phyloP scores from a whole-genome alignment of 192 early-diverging fungal genomes.

The Umbelopsis ramanniana region DNA sequence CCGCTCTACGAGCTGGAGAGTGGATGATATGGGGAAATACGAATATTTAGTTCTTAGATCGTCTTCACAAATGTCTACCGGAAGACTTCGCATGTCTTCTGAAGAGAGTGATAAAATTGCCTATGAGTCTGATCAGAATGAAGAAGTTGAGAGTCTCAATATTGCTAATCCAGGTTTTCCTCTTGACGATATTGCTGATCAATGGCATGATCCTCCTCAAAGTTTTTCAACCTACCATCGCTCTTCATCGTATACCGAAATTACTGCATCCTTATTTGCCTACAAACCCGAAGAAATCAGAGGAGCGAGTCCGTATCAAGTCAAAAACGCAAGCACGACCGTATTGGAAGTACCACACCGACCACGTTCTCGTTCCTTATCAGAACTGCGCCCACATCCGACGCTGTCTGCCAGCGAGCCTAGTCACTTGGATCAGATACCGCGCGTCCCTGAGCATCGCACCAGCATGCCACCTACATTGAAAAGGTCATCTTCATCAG shows the following conservation, averaged over 20 bases:
- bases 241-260: background rate
- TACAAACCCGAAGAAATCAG: conserved; percentile 5
- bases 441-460: background rate
- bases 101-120: conserved; percentile 15
- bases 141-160: background rate
- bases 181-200: conserved; percentile 2
- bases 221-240: background rate
- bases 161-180: conserved; percentile 1
- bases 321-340: too few relatives aligned
- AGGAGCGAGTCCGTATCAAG: background rate
- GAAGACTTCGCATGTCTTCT: background rate
- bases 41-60: conserved; percentile 13
- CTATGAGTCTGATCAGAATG: background rate
- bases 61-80: background rate
- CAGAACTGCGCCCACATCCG: background rate
- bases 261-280: background rate
- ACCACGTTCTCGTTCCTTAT: background rate
- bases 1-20: background rate
- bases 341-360: background rate
- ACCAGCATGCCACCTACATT: background rate
- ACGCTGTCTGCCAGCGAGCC: background rate
- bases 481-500: background rate
- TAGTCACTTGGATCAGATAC: background rate
- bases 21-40: conserved; percentile 20
- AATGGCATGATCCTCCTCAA: conserved; percentile 11